Percentiles rank a stretch among this genome's conserved stretches.
Conservation (phyloP, 2,329 filamentous ascomycete species). For the Fusarium begoniae region DNA sequence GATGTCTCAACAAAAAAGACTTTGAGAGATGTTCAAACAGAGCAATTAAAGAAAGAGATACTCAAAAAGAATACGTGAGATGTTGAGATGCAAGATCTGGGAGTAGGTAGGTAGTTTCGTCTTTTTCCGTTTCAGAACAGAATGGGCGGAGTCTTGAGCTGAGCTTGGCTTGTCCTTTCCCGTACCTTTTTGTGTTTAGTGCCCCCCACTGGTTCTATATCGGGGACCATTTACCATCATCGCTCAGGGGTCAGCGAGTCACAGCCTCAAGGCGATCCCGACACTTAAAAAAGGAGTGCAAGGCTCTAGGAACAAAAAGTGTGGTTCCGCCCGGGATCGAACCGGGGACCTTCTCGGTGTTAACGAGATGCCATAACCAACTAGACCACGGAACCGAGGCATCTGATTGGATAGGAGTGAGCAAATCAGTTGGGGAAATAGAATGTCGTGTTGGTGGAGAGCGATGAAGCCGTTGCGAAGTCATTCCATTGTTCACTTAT, state of each 20-base stretch:
- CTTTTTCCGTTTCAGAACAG: slow-evolving; percentile 11
- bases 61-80: background rate
- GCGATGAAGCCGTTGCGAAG: background rate
- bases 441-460: background rate
- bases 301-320: background rate
- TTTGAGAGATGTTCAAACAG: background rate
- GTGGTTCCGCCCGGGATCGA: slow-evolving; percentile 16
- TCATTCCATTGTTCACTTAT: background rate
- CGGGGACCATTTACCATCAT: slow-evolving; percentile 16
- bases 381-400: slow-evolving; percentile 10
- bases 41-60: slow-evolving; percentile 8
- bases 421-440: accelerated
- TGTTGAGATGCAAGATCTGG: slow-evolving; percentile 22
- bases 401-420: background rate
- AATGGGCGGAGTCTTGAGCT: slow-evolving; percentile 19
- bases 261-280: slow-evolving; percentile 7
- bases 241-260: slow-evolving; percentile 16
- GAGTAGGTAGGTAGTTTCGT: background rate
- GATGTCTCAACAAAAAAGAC: background rate
- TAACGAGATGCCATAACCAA: slow-evolving; percentile 24
- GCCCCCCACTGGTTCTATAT: slow-evolving; percentile 16
- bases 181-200: slow-evolving; percentile 5
- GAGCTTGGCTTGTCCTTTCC: slow-evolving; percentile 5
- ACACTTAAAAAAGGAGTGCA: background rate
- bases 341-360: slow-evolving; percentile 20